phyloP scores from a whole-genome alignment of 108 stramenopile species.

The Fistulifera solaris region DNA sequence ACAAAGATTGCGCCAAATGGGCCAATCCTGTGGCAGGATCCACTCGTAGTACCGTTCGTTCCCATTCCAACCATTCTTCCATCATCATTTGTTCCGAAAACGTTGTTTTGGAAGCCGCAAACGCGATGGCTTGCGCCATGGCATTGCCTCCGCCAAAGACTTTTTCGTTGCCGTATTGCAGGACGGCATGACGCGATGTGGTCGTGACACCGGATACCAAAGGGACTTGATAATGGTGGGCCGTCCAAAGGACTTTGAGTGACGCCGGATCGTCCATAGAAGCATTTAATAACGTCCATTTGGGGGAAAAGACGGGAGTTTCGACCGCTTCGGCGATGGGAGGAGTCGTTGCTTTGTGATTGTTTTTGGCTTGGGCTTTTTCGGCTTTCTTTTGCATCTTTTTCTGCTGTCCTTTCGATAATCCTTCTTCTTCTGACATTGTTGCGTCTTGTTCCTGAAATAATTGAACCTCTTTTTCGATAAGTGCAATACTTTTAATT shows the following conservation, averaged over 20 bases:
- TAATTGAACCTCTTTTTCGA: too few species aligned
- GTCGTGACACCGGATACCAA: constrained; percentile 27
- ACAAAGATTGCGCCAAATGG: neutral
- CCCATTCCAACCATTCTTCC: constrained; percentile 82
- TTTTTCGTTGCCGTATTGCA: constrained; percentile 28
- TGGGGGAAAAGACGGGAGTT: neutral
- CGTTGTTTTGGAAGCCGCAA: neutral
- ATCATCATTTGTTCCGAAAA: constrained; percentile 15
- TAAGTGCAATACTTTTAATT: too few species aligned
- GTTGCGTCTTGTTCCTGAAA: constrained; percentile 6
- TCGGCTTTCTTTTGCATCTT: constrained; percentile 75
- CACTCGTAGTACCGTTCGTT: constrained; percentile 41
- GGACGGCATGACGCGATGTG: constrained; percentile 10
- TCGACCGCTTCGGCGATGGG: constrained; percentile 2
- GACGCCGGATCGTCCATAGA: constrained; percentile 26
- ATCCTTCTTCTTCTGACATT: constrained; percentile 72
- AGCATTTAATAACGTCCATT: neutral
- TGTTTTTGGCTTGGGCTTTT: constrained; percentile 5
- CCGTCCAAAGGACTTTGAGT: constrained; percentile 62
- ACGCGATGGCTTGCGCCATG: constrained; percentile 48
- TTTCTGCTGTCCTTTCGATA: constrained; percentile 35
- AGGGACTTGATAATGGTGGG: constrained; percentile 34
- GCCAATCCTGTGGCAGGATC: neutral
- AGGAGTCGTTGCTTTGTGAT: neutral
- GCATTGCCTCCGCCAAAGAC: constrained; percentile 74